Conservation (phyloP, 371 early-diverging fungal genomes). For the Phascolomyces articulosus region DNA sequence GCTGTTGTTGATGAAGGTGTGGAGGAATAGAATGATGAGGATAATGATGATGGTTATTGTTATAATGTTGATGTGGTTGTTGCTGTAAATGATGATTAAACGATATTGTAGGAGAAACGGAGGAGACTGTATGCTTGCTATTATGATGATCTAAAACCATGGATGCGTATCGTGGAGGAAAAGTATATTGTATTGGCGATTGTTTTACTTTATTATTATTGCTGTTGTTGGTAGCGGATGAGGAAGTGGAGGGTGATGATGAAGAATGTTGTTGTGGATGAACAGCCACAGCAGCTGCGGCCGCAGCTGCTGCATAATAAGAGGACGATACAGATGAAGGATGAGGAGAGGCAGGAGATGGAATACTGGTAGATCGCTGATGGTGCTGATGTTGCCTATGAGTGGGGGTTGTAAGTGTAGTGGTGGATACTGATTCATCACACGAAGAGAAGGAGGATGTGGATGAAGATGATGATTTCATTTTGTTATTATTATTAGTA, state of each 20-base stretch:
- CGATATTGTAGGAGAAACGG: background rate
- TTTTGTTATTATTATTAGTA: background rate
- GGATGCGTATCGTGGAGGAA: constrained; percentile 1
- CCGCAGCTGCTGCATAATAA: background rate
- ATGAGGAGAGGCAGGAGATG: constrained; percentile 7
- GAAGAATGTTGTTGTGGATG: background rate
- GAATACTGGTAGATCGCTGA: constrained; percentile 1
- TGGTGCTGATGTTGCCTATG: background rate
- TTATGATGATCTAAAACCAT: constrained; percentile 12
- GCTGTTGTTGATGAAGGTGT: constrained; percentile 1
- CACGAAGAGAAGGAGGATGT: background rate
- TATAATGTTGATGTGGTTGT: too few species aligned
- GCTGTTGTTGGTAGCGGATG: too few species aligned
- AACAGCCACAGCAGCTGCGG: background rate
- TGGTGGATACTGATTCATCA: background rate
- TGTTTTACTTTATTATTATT: background rate
- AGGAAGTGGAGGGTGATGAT: background rate
- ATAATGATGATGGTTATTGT: background rate
- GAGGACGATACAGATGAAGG: constrained; percentile 20
- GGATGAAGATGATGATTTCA: background rate
- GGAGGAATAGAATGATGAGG: background rate
- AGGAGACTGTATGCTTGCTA: background rate
- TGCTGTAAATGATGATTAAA: background rate
- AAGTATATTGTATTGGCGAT: constrained; percentile 5
- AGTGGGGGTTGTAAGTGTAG: background rate